Percentiles rank a stretch among this genome's conserved stretches.
Evolutionary conservation across 108 stramenopile genomes (phyloP).

Genomic region (Mediolabrus comicus): DNA sequence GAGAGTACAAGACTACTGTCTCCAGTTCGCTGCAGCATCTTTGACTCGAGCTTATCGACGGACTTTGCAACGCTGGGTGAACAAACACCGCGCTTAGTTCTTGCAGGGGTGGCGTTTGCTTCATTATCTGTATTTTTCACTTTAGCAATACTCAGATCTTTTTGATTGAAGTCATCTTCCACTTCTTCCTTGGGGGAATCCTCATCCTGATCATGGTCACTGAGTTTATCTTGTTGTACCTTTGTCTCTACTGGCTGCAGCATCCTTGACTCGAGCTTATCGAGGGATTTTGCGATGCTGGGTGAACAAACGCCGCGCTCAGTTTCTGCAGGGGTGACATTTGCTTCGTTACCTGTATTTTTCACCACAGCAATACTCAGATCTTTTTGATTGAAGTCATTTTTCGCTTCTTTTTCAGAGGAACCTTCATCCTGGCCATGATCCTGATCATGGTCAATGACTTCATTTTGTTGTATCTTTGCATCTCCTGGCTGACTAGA

Average conservation of each 20-base stretch:
- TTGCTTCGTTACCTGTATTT: background rate
- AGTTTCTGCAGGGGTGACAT: background rate
- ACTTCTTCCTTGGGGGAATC: background rate
- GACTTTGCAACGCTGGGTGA: background rate
- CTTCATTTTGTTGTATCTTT: background rate
- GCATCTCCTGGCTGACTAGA: background rate
- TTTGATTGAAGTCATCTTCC: too few species aligned
- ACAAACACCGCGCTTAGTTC: background rate
- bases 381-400: background rate
- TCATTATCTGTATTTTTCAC: background rate
- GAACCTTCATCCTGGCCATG: too few species aligned
- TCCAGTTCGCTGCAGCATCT: background rate
- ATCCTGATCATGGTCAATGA: too few species aligned
- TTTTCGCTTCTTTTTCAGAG: background rate
- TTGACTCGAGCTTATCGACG: background rate
- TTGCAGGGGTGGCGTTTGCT: background rate
- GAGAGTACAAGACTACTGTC: background rate
- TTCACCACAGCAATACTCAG: background rate
- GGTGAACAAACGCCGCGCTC: background rate
- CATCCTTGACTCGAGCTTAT: background rate
- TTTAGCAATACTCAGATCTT: background rate
- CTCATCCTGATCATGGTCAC: too few species aligned
- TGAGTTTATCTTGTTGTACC: background rate
- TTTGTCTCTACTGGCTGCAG: background rate
- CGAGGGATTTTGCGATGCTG: background rate